Evolutionary conservation across 108 stramenopile genomes (phyloP).

Genomic region (Fragilariopsis cylindrus): DNA sequence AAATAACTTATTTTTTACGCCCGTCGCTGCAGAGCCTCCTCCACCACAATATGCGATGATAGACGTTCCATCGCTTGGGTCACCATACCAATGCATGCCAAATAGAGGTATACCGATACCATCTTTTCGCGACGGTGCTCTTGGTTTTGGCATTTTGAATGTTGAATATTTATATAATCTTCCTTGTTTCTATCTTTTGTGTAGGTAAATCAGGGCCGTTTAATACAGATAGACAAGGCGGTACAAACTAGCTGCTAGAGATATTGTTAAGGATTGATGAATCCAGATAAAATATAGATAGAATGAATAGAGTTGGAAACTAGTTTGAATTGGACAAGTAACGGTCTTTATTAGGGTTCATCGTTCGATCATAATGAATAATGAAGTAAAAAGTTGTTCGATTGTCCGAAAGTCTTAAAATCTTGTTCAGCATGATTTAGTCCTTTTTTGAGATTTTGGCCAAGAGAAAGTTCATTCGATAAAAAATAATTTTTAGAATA

Average conservation of each 20-base stretch:
- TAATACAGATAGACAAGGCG: no score
- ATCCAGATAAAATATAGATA: no score
- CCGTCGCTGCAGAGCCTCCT: conserved; percentile 70
- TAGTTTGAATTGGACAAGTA: background rate
- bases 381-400: background rate
- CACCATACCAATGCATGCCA: conserved; percentile 62
- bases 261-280: no score
- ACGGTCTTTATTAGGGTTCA: background rate
- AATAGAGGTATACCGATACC: conserved; percentile 59
- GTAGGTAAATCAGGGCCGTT: no score
- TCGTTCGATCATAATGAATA: background rate
- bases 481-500: no score
- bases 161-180: background rate
- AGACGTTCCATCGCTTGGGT: conserved; percentile 48
- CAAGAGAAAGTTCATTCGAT: no score
- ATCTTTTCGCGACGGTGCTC: conserved; percentile 51
- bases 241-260: no score
- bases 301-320: no score
- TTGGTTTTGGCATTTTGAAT: conserved; percentile 12
- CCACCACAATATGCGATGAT: conserved; percentile 75
- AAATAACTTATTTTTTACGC: conserved; percentile 61
- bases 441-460: background rate
- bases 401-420: no score
- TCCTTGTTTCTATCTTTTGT: background rate
- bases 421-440: background rate